phyloP scores from a whole-genome alignment of 257 asterid species.

The Primulina tabacum region DNA sequence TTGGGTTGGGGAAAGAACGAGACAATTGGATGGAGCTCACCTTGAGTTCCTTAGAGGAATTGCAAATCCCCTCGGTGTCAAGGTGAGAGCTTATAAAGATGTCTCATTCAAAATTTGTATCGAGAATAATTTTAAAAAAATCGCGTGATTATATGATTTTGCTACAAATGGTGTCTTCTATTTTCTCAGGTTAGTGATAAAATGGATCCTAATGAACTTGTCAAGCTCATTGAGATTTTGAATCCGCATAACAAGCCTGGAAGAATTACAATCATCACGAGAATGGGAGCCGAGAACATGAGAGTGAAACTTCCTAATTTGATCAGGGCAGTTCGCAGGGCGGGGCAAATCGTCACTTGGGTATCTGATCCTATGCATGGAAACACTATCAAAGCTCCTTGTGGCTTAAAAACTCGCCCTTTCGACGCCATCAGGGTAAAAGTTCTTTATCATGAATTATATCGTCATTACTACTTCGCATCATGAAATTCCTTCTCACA shows the following conservation, averaged over 20 bases:
- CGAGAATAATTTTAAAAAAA: no score
- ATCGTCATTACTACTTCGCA: no score
- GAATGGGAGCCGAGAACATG: conserved; percentile 95
- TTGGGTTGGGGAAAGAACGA: conserved; percentile 81
- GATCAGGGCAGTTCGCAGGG: conserved; percentile 77
- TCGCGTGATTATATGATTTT: background rate
- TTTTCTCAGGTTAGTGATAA: conserved; percentile 68
- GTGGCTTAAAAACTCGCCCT: conserved; percentile 82
- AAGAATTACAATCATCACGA: conserved; percentile 71
- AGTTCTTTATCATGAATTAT: background rate
- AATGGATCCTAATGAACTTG: conserved; percentile 71
- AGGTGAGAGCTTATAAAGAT: conserved; percentile 34
- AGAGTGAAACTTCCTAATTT: conserved; percentile 82
- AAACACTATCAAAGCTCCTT: conserved; percentile 87
- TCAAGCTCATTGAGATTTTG: conserved; percentile 70
- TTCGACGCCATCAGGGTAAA: conserved; percentile 83
- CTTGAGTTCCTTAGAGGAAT: conserved; percentile 76
- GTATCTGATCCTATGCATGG: conserved; percentile 93
- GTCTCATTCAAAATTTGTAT: background rate
- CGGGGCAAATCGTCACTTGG: conserved; percentile 83
- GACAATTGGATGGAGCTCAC: conserved; percentile 82
- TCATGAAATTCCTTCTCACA: background rate
- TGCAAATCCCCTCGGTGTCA: conserved; percentile 77
- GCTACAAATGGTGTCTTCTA: conserved; percentile 20
- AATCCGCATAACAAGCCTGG: conserved; percentile 75